Evolutionary conservation across 352 stramenopile species (phyloP).

Genomic region (Phytopythium delawarense): DNA sequence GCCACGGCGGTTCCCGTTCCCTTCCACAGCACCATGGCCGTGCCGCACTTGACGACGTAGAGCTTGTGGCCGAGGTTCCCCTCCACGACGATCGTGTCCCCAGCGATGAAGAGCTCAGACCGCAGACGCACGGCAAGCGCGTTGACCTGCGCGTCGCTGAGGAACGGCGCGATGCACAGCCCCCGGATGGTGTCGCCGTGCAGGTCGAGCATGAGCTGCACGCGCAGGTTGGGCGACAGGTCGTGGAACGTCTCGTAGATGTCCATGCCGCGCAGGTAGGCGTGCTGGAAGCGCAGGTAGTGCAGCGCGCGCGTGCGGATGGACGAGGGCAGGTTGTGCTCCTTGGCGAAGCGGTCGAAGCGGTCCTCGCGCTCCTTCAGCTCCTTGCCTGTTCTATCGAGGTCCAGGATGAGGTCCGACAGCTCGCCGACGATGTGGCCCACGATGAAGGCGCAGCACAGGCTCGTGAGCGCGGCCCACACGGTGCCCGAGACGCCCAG

Average conservation of each 20-base stretch:
- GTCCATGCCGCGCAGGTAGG: conserved; percentile 63
- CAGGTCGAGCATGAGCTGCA: conserved; percentile 74
- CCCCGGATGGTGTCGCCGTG: conserved; percentile 47
- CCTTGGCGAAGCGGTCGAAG: conserved; percentile 69
- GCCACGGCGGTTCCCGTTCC: conserved; percentile 58
- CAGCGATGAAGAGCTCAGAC: conserved; percentile 68
- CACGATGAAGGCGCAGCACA: conserved; percentile 77
- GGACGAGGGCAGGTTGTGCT: conserved; percentile 50
- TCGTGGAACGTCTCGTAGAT: conserved; percentile 73
- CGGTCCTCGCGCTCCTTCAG: conserved; percentile 57
- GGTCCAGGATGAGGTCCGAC: conserved; percentile 70
- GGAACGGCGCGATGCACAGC: conserved; percentile 49
- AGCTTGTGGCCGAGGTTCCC: conserved; percentile 64
- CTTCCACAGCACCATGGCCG: conserved; percentile 63
- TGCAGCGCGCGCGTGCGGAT: conserved; percentile 56
- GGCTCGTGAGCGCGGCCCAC: conserved; percentile 59
- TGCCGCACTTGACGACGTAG: conserved; percentile 67
- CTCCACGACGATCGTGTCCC: conserved; percentile 66
- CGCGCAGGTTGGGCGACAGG: conserved; percentile 55
- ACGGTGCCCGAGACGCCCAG: conserved; percentile 50
- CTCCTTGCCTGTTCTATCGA: conserved; percentile 73
- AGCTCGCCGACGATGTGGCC: conserved; percentile 75
- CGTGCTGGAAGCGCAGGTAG: conserved; percentile 70
- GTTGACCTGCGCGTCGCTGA: conserved; percentile 51
- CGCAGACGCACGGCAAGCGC: conserved; percentile 54